These are phyloP conservation scores for Chalciporus pseudorubinellus DNA, from an alignment of 768 basidiomycete genomes.

Conservation along the genomic window DNA sequence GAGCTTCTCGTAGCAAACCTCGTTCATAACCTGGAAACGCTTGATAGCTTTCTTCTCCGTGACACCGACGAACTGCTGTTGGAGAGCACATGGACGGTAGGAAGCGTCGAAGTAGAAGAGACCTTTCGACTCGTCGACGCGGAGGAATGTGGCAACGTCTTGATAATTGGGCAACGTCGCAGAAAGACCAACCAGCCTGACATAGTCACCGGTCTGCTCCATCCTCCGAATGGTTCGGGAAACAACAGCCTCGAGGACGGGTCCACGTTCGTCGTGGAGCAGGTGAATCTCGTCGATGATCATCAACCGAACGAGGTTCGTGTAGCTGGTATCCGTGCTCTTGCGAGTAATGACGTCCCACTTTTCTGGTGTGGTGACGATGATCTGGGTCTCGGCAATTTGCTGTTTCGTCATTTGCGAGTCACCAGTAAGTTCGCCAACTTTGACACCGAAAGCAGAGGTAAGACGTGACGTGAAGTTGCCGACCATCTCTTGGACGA, in stretches of 20 bases:
- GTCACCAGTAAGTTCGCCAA: constrained; percentile 96
- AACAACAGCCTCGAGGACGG: constrained; percentile 89
- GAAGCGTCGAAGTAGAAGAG: constrained; percentile 97
- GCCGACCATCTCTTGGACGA: constrained; percentile 98
- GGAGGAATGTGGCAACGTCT: constrained; percentile 96
- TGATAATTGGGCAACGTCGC: constrained; percentile 98
- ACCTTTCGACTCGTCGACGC: constrained; percentile 88
- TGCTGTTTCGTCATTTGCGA: constrained; percentile 98
- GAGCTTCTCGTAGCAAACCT: constrained; percentile 98
- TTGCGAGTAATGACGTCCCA: constrained; percentile 99
- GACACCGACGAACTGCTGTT: constrained; percentile 95
- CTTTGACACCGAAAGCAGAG: constrained; percentile 66
- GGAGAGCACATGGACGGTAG: constrained; percentile 90
- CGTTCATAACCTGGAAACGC: constrained; percentile 96
- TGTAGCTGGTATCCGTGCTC: constrained; percentile 94
- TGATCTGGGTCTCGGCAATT: constrained; percentile 95
- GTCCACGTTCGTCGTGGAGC: constrained; percentile 96
- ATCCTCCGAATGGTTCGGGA: constrained; percentile 88
- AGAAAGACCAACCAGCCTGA: constrained; percentile 91
- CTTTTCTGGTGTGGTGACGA: constrained; percentile 98
- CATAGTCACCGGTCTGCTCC: constrained; percentile 92
- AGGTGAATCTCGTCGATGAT: constrained; percentile 99
- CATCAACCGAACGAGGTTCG: constrained; percentile 91
- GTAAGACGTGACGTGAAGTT: constrained; percentile 80
- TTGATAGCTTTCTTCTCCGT: constrained; percentile 99